These are phyloP conservation scores for Pilatotrama ljubarskyi DNA, from an alignment of 768 basidiomycete genomes.

Conservation along the genomic window DNA sequence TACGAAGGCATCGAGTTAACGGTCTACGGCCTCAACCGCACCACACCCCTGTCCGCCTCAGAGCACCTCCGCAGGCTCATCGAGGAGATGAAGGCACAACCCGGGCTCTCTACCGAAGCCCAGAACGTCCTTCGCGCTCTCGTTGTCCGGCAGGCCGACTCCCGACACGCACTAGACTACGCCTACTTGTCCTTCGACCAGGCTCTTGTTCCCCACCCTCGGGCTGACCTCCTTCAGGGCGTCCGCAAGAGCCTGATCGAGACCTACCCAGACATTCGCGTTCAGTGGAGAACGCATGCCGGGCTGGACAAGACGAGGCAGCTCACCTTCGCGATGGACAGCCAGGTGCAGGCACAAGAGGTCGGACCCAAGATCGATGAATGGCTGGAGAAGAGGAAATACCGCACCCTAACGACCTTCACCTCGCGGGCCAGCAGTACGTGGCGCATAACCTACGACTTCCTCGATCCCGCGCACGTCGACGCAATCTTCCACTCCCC, in stretches of 20 bases:
- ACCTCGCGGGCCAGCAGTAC: neutral
- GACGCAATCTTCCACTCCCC: neutral
- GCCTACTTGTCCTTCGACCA: neutral
- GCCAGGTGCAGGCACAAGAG: no score
- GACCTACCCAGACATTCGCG: neutral
- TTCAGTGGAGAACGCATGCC: no score
- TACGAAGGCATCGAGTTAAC: no score
- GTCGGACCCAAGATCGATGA: neutral
- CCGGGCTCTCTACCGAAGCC: no score
- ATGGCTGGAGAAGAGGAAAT: neutral
- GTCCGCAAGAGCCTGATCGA: neutral
- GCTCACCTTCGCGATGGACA: no score
- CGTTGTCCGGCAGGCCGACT: neutral
- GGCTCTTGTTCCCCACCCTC: neutral
- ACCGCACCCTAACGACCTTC: neutral
- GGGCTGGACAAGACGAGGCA: no score
- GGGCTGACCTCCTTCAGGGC: neutral
- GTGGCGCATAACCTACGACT: neutral
- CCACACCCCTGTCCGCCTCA: no score
- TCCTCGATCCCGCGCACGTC: neutral
- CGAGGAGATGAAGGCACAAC: no score
- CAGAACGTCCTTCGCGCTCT: neutral
- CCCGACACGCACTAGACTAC: neutral
- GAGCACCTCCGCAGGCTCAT: no score
- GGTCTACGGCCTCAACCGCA: no score